phyloP scores from a whole-genome alignment of 306 rosid species.

The Lablab purpureus region DNA sequence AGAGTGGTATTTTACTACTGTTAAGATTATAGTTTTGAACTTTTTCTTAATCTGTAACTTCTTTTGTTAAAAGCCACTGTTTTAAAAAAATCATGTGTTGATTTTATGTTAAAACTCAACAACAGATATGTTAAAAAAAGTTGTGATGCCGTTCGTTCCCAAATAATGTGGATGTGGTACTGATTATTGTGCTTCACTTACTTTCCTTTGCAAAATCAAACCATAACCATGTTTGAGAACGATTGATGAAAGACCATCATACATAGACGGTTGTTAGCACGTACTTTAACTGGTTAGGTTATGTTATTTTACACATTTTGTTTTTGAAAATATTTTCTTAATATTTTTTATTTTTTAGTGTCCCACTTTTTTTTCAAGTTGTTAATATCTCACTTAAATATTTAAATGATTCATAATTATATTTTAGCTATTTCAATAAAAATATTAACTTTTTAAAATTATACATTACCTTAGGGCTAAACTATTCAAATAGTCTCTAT shows the following conservation, averaged over 20 bases:
- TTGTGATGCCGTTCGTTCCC: background rate
- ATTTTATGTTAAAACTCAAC: background rate
- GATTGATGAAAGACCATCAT: background rate
- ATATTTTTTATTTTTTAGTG: too few relatives aligned
- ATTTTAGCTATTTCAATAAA: background rate
- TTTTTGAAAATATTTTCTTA: background rate
- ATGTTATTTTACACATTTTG: background rate
- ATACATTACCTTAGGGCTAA: background rate
- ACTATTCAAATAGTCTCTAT: background rate
- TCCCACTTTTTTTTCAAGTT: background rate
- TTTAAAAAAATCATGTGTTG: background rate
- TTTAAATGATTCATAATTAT: background rate
- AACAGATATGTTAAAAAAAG: background rate
- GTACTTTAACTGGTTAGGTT: background rate
- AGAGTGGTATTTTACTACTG: background rate
- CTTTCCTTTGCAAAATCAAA: background rate
- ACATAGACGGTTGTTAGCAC: background rate
- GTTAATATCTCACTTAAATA: background rate
- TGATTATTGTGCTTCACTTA: background rate
- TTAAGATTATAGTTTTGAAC: background rate
- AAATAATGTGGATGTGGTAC: background rate
- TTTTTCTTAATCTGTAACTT: background rate
- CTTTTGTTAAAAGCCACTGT: background rate
- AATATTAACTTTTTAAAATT: background rate
- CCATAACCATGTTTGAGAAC: background rate